Conservation (phyloP, 164 flowering plant species). For the Houttuynia cordata region DNA sequence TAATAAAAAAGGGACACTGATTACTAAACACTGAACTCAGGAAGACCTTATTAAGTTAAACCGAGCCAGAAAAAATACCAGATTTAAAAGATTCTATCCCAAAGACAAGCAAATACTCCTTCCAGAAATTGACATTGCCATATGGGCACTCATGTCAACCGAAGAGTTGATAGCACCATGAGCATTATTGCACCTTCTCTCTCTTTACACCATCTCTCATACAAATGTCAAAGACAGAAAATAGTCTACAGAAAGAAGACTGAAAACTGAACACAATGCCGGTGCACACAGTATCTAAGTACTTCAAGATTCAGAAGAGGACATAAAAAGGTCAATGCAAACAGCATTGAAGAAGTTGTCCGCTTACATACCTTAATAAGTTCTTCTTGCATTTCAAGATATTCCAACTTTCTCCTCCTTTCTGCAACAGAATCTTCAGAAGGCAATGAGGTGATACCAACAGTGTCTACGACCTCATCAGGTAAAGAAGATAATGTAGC, state of each 20-base stretch:
- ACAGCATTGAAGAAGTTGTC: neutral
- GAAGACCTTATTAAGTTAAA: no score
- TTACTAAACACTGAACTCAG: no score
- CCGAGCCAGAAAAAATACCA: no score
- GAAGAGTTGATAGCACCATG: neutral
- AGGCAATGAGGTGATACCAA: constrained; percentile 71
- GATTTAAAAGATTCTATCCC: no score
- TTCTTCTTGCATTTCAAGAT: constrained; percentile 94
- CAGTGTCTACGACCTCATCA: constrained; percentile 95
- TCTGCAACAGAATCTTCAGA: constrained; percentile 93
- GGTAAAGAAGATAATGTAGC: constrained; percentile 92
- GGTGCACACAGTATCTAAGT: neutral
- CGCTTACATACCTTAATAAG: constrained; percentile 61
- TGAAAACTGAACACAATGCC: neutral
- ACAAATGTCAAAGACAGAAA: no score
- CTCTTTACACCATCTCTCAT: neutral
- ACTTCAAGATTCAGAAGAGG: neutral
- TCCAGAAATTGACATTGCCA: no score
- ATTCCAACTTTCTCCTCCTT: constrained; percentile 92
- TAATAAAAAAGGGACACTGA: no score
- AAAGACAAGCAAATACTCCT: no score
- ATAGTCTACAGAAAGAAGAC: neutral
- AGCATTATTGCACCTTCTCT: no score
- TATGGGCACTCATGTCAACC: no score
- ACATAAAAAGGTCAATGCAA: neutral